These are phyloP conservation scores for Solanum pennellii DNA, from an alignment of 257 asterid species.

Conservation along the genomic window DNA sequence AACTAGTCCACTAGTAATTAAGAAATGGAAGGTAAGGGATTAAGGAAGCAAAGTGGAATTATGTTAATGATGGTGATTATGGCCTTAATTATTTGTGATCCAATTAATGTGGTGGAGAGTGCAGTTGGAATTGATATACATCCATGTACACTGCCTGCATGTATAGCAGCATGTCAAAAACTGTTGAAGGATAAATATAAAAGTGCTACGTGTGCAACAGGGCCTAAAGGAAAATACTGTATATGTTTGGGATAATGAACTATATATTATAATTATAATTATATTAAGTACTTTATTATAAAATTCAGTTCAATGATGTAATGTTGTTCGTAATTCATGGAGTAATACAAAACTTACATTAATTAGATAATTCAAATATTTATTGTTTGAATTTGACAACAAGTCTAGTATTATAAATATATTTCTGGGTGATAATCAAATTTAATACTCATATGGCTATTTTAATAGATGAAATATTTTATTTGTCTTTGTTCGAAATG, in stretches of 20 bases:
- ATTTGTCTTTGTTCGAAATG: no score
- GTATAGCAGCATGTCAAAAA: slow-evolving; percentile 38
- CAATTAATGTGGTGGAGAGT: slow-evolving; percentile 32
- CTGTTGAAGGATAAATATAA: slow-evolving; percentile 21
- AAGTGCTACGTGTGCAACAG: slow-evolving; percentile 39
- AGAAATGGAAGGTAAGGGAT: slow-evolving; percentile 2
- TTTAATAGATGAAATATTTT: no score
- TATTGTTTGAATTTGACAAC: no score
- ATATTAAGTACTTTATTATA: not conserved
- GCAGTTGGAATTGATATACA: slow-evolving; percentile 33
- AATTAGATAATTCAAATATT: no score
- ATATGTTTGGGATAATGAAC: slow-evolving; percentile 34
- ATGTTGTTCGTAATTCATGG: no score
- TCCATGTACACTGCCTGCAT: slow-evolving; percentile 43
- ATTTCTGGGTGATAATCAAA: no score
- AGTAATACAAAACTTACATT: no score
- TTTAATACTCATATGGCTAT: no score
- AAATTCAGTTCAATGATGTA: no score
- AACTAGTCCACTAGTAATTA: no score
- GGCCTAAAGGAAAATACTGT: slow-evolving; percentile 46
- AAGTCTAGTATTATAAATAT: no score
- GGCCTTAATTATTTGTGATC: slow-evolving; percentile 5
- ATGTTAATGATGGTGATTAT: not conserved
- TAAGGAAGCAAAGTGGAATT: not conserved
- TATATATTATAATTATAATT: no score